Percentiles rank a stretch among this genome's conserved stretches.
phyloP scores from a whole-genome alignment of 139 green algal genomes.

The Chlamydomonas eustigma region DNA sequence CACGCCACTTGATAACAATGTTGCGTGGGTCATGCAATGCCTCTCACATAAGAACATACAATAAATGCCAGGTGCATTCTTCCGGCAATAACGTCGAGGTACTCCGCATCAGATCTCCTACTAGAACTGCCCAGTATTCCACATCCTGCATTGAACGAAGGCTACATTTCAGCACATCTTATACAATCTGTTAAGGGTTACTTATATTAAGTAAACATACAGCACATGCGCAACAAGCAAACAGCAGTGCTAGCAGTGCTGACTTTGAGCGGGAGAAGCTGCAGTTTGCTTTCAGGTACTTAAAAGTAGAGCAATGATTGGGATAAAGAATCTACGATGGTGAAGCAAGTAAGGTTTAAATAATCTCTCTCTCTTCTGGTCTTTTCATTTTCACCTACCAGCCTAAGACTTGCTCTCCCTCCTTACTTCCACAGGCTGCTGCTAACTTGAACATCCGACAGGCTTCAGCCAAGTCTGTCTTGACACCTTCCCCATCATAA shows the following conservation, averaged over 20 bases:
- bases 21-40: too few species aligned
- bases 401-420: background rate
- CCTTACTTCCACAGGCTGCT: background rate
- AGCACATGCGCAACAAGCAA: too few species aligned
- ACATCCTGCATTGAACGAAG: conserved; percentile 5
- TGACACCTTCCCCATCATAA: background rate
- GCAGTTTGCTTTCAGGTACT: background rate
- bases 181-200: background rate
- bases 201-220: background rate
- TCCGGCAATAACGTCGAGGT: too few species aligned
- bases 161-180: background rate
- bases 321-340: too few species aligned
- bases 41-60: too few species aligned
- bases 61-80: too few species aligned
- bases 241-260: too few species aligned
- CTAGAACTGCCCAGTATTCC: conserved; percentile 11
- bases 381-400: conserved; percentile 4
- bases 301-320: background rate
- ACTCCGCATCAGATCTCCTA: background rate
- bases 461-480: background rate
- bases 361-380: too few species aligned
- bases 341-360: too few species aligned
- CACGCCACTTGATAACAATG: too few species aligned
- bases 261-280: too few species aligned
- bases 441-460: conserved; percentile 6